Evolutionary conservation across 179 eudicot species (phyloP).

Genomic region (Silene vulgaris): DNA sequence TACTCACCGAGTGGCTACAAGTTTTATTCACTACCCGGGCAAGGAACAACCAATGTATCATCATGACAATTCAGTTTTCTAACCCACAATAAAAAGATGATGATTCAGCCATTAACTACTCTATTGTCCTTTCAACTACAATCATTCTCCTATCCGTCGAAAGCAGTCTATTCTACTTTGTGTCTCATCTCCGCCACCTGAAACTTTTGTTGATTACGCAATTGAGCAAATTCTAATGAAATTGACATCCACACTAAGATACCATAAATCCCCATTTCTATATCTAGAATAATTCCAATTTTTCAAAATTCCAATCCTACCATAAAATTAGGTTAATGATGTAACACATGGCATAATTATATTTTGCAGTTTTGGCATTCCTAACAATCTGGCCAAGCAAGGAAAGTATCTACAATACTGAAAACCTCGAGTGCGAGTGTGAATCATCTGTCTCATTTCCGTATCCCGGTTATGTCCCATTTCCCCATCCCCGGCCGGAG

Average conservation of each 20-base stretch:
- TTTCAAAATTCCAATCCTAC: not conserved
- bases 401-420: slow-evolving; percentile 18
- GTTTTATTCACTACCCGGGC: too few species aligned
- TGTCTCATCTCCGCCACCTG: not conserved
- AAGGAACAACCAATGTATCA: too few species aligned
- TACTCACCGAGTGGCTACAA: not conserved
- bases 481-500: too few species aligned
- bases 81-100: not conserved
- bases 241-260: not conserved
- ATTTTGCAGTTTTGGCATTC: not conserved
- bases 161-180: too few species aligned
- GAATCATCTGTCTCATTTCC: too few species aligned
- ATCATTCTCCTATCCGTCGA: not conserved
- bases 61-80: too few species aligned
- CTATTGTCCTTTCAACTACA: not conserved
- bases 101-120: slow-evolving; percentile 5
- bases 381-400: slow-evolving; percentile 13
- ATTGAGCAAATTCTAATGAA: not conserved
- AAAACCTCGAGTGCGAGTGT: too few species aligned
- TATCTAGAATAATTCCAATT: slow-evolving; percentile 11
- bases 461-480: too few species aligned
- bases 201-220: not conserved
- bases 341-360: slow-evolving; percentile 20
- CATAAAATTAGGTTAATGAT: slow-evolving; percentile 7
- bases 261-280: not conserved